Base-by-base conservation (phyloP, 2,329 filamentous ascomycete species). In the Knufia fluminis region DNA sequence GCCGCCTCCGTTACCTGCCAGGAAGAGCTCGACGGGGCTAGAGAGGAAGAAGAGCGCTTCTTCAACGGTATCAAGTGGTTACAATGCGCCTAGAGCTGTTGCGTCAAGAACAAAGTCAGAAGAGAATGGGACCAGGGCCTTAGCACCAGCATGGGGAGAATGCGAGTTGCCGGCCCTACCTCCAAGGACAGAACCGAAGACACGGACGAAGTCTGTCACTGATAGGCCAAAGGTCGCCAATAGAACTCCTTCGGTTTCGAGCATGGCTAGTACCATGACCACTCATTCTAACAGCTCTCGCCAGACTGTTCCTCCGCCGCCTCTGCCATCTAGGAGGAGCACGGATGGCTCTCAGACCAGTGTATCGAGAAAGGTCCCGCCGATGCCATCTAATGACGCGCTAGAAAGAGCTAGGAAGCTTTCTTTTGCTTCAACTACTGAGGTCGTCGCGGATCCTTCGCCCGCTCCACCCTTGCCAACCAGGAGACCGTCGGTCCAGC, bases 141-240 rank as follows among this genome's bases (percentile, higher is more conserved):
- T 72, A 57, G 75, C 78, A 4, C 79, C 79, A 8, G 72, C 73
- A 41, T 82, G 74, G 64, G 76, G 78, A 52, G 72, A 77, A 43
- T 62, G 71, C 12, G 69, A 71, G 32, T 63, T 81, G 8, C 79
- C 79, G 46, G 67, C 72, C 24, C 64, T 80, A 31, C 77, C 77
- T 43, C 70, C 74, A 1, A 78, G 73, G 57, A 63, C 45, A 41
- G 48, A 38, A 16, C 48, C 38, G 31, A 48, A 47, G 20, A 35
- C 20, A 38, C 52, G 35, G 48, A 54, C 36, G 59, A 64, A 62
- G n/a, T 60, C 65, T n/a, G 55, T 57, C 14, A 51, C 54, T 10
- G 58, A 58, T 23, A 66, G 68, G 43, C 64, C 71, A 33, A 62
- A 63, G 41, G 68, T 70, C 41, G 62, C 61, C 48, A 61, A 60